Conservation (phyloP, 78 protist species). For the Thecamonas trahens region DNA sequence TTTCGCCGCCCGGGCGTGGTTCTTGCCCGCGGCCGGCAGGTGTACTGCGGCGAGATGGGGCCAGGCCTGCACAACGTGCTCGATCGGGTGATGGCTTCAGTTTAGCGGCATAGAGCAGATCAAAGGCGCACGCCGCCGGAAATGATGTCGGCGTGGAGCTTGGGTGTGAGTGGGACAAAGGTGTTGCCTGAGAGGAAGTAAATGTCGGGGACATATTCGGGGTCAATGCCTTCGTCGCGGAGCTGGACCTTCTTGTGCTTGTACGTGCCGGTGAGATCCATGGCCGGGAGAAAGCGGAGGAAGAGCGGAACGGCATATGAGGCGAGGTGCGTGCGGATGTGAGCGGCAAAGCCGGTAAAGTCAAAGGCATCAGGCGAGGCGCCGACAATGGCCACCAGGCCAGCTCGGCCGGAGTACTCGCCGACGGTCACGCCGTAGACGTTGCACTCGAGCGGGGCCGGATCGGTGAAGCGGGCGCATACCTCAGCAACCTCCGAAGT, state of each 20-base stretch:
- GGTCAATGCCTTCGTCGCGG: slow-evolving; percentile 15
- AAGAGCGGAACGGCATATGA: slow-evolving; percentile 8
- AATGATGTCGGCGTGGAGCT: too few relatives aligned
- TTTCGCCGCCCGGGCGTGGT: too few relatives aligned
- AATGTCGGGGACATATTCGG: too few relatives aligned
- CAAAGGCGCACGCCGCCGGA: too few relatives aligned
- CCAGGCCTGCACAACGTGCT: too few relatives aligned
- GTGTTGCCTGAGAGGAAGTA: too few relatives aligned
- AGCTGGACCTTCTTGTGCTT: slow-evolving; percentile 26
- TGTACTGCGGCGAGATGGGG: too few relatives aligned
- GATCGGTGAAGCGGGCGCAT: neutral
- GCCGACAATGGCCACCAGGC: neutral
- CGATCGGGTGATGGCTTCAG: too few relatives aligned
- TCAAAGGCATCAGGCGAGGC: neutral
- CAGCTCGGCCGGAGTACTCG: neutral
- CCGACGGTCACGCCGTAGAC: slow-evolving; percentile 1
- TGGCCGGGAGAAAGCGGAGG: neutral
- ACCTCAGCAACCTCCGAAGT: slow-evolving; percentile 41
- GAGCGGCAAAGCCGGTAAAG: neutral
- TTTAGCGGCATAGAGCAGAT: too few relatives aligned
- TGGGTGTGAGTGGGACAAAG: too few relatives aligned
- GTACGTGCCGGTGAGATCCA: slow-evolving; percentile 41
- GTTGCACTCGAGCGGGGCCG: neutral
- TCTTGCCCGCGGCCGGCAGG: too few relatives aligned
- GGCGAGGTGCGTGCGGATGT: neutral